Percentiles rank a stretch among this genome's conserved stretches.
These are phyloP conservation scores for Trametes cubensis DNA, from an alignment of 768 basidiomycete genomes.

Conservation along the genomic window DNA sequence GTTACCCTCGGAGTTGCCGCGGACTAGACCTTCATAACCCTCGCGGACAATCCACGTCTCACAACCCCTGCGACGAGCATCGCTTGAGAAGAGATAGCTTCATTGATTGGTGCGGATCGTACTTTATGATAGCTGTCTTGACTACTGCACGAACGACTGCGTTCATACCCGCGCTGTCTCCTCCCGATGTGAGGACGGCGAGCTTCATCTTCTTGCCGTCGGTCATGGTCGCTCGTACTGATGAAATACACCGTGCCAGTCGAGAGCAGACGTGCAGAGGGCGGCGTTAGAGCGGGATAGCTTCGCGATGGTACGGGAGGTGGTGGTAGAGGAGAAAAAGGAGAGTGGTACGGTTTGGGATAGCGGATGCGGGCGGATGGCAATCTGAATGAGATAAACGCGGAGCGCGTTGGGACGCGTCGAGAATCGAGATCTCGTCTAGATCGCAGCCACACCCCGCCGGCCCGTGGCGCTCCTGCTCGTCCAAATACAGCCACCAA, in stretches of 20 bases:
- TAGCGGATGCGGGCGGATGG: conserved; percentile 6
- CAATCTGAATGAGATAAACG: conserved; percentile 6
- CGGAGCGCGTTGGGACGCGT: conserved; percentile 3
- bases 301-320: neutral
- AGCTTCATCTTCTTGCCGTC: conserved; percentile 65
- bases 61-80: conserved; percentile 69
- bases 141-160: conserved; percentile 93
- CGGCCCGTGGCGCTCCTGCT: neutral
- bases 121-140: conserved; percentile 91
- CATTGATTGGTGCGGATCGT: conserved; percentile 30
- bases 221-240: neutral
- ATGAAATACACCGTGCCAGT: neutral
- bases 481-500: neutral
- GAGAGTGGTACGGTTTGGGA: conserved; percentile 9
- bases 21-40: conserved; percentile 97
- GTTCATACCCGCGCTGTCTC: conserved; percentile 98
- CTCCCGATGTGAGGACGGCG: conserved; percentile 93
- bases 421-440: conserved; percentile 8
- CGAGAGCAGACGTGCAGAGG: neutral
- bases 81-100: neutral
- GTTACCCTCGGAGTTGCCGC: conserved; percentile 68
- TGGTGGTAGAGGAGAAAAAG: neutral
- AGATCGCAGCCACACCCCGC: conserved; percentile 1
- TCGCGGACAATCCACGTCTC: conserved; percentile 96
- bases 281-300: conserved; percentile 4